Evolutionary conservation across 305 asterid species (phyloP), one percentile per base, ranked within the genome.

Genomic region (Ajuga reptans): DNA sequence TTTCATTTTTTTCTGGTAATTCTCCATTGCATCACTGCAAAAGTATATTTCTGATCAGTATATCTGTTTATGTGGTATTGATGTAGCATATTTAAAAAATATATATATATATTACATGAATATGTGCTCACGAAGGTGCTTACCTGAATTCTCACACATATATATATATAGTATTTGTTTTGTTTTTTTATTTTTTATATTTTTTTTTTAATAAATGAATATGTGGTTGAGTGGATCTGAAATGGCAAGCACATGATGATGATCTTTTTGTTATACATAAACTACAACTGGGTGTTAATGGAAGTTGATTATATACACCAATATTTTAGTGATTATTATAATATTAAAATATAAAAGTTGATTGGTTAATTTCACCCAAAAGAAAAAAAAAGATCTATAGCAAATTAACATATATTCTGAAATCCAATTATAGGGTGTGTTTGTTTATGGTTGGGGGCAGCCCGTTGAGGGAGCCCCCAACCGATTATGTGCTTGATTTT

Each of bases 11-110:
- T 77, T 81, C 16, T 89, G 89, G 53, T 89, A 91, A 27, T 67
- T 61, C 41, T 89, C 95, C 91, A 91, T 85, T 36, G 79, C 77
- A 12, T 84, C 84, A 60, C 97, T 91, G 70, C 54, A 72, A 6
- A 6, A n/a, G 4, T 3, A 31, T 1, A 31, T 31, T 31, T 31
- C 1, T 31, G 36, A 31, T 31, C 36, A 31, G 27, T 21, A 21
- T 2, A 21, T 2, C 27, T 21, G 2, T 21, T 21, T 21, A 2
- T 21, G 27, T 21, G 27, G 2, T 21, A 21, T 2, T 21, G 27
- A 21, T 21, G 2, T 21, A 21, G 1, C 27, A 21, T 2, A 21
- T 21, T 21, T 21, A 21, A 21, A 21, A 2, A 21, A 21, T 21
- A n/a, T n/a, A n/a, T n/a, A n/a, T n/a, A n/a, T n/a, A n/a, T 21